A percentile compares a stretch with the other conserved stretches of the same genome.
phyloP scores from a whole-genome alignment of 2,329 filamentous ascomycete species.

The Amauroascus niger region DNA sequence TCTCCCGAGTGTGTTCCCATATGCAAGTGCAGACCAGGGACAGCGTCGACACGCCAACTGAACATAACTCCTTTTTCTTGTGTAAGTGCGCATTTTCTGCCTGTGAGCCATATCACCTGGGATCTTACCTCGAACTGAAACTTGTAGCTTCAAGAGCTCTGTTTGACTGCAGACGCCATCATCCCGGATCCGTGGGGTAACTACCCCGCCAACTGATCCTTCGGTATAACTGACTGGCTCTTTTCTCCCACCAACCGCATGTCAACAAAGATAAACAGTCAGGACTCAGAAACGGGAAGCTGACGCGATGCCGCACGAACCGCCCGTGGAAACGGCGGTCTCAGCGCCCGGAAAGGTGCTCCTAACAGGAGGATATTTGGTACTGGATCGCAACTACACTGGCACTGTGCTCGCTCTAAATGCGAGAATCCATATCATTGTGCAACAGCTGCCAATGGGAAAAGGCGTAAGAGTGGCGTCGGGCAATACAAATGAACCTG shows the following conservation, averaged over 20 bases:
- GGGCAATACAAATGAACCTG: conserved; percentile 13
- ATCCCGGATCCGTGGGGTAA: background rate
- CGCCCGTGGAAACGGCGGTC: conserved; percentile 45
- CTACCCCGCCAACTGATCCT: conserved; percentile 1
- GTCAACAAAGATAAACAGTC: background rate
- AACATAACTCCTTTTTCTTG: background rate
- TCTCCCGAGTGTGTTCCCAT: no score
- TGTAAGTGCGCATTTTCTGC: background rate
- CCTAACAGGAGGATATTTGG: conserved; percentile 86
- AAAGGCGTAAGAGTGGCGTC: conserved; percentile 17
- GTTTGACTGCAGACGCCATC: background rate
- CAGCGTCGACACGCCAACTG: background rate
- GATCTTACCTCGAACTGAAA: background rate
- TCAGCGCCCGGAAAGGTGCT: conserved; percentile 96
- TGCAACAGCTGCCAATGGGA: conserved; percentile 43
- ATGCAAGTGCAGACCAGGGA: no score
- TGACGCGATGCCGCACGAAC: conserved; percentile 12
- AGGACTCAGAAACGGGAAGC: background rate
- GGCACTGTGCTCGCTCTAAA: conserved; percentile 59
- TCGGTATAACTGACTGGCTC: background rate
- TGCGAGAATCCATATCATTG: conserved; percentile 53
- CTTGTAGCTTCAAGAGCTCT: background rate
- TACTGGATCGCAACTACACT: conserved; percentile 78
- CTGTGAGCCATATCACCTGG: background rate
- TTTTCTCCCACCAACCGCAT: background rate